Evolutionary conservation across 768 basidiomycete species (phyloP), one percentile per base, ranked within the genome.

Genomic region (Rhodotorula graminis): DNA sequence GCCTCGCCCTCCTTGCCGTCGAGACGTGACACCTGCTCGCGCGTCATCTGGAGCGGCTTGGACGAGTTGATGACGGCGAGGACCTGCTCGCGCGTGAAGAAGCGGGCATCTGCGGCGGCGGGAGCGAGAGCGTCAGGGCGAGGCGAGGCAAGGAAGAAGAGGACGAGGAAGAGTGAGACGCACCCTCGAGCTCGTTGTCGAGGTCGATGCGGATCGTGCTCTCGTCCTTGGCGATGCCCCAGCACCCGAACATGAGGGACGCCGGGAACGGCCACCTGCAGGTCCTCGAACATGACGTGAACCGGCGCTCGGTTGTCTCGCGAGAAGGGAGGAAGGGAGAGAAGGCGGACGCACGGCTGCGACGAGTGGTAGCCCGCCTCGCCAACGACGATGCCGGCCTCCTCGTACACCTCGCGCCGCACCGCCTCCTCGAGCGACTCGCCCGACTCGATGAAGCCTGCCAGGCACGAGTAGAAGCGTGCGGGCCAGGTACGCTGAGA

Each of bases 391-490:
- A 98, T 85, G 9, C 95, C 95, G 4, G 92, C 91, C 81, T 98
- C 95, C 80, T 99, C 95, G 88, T 92, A 92, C 80, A 95, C 89
- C 81, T 98, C 95, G 52, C 95, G 85, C 64, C 86, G 84, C 44
- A 97, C 93, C 4, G 94, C 90, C 76, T 97, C 93, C 79, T 99
- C 95, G 74, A 96, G 89, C 0, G 90, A 87, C 80, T 99, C 95
- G 18, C 90, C 93, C 10, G 93, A 92, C 80, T 97, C 95, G 58
- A 94, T 86, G 79, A 97, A 98, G 5, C 95, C 95, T 2, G 94
- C 92, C 42, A 97, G 82, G 59, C 92, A 91, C 2, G 92, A 94
- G 81, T 92, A 96, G 80, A 90, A 89, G 72, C 76, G 79, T 40
- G 44, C 61, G 83, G 87, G 72, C 75, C 64, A 5, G 3, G 53